Evolutionary conservation across 2,329 filamentous ascomycete genomes (phyloP), one percentile per base, ranked within the genome.

Genomic region (Capronia coronata): DNA sequence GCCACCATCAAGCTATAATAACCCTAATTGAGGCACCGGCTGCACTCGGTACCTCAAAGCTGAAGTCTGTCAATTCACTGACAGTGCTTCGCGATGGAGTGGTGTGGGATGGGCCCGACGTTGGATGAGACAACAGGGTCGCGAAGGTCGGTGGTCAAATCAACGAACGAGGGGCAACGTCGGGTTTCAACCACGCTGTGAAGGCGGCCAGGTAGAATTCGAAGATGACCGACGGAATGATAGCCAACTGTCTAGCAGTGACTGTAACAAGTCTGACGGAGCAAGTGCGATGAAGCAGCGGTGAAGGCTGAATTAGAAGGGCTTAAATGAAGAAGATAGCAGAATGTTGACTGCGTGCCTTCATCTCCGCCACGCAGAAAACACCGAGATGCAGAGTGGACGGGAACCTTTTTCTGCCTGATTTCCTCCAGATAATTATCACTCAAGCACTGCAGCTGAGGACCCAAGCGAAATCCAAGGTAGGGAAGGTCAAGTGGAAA

Each of bases 351-450:
- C 48, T 48, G 25, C 37, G 41, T 38, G 41, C 42, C 48, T 51
- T 51, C 46, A 51, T 49, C 40, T 52, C 54, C 51, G 32, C 35
- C 44, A 34, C 50, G 25, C 44, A 44, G 25, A 43, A n/a, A 46
- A 46, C 46, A 47, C 46, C 40, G 38, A n/a, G n/a, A 48, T 43
- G 49, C 51, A 41, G 25, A 38, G 41, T 40, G 35, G 39, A 46
- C 32, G 27, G 25, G 41, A 10, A 27, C 34, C 34, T 18, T 37
- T 27, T 25, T 23, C 3, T 16, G 8, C 32, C 23, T 27, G 27
- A 29, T 44, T 29, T 49, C 10, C 29, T 32, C 11, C 38, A 13
- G 10, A 38, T 43, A 35, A 25, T 27, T 25, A 30, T 44, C 38
- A 41, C 51, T 50, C 51, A 35, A n/a, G n/a, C n/a, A n/a, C 41